phyloP scores from a whole-genome alignment of 1,284 basidiomycete genomes.

The Somion occarium region DNA sequence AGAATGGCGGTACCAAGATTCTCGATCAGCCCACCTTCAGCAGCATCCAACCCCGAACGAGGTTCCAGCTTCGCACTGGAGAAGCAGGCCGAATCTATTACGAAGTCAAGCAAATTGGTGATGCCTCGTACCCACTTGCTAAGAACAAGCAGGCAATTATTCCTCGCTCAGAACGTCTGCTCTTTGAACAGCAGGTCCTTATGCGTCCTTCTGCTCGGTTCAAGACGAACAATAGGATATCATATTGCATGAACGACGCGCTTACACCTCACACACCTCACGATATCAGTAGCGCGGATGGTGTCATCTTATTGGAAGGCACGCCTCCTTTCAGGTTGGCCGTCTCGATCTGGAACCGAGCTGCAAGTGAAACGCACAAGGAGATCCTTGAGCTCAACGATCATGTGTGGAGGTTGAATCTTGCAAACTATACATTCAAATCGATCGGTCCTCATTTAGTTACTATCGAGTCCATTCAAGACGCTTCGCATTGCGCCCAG shows the following conservation, averaged over 20 bases:
- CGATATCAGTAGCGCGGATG: constrained; percentile 50
- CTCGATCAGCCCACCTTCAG: constrained; percentile 76
- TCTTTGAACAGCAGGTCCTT: constrained; percentile 84
- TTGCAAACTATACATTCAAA: constrained; percentile 70
- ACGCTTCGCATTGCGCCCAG: constrained; percentile 78
- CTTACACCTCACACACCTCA: constrained; percentile 47
- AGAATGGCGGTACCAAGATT: constrained; percentile 55
- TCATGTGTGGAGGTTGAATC: constrained; percentile 71
- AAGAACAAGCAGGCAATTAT: constrained; percentile 58
- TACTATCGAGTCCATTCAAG: constrained; percentile 68
- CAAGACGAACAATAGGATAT: constrained; percentile 57
- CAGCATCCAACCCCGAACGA: constrained; percentile 77
- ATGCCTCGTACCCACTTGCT: constrained; percentile 78
- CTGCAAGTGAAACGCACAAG: constrained; percentile 56
- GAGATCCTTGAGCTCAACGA: constrained; percentile 56
- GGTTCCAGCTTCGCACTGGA: constrained; percentile 81
- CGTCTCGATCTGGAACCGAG: constrained; percentile 73
- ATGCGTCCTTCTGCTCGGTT: constrained; percentile 77
- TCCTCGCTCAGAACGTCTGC: constrained; percentile 55
- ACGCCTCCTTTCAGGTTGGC: constrained; percentile 84
- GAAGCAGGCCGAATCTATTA: constrained; percentile 83
- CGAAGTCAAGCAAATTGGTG: constrained; percentile 84
- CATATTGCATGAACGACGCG: constrained; percentile 74
- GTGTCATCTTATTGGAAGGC: constrained; percentile 64
- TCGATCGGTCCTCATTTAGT: constrained; percentile 81